Evolutionary conservation across 345 rosid species (phyloP), one percentile per base, ranked within the genome.

Genomic region (Eucalyptus shirleyi): DNA sequence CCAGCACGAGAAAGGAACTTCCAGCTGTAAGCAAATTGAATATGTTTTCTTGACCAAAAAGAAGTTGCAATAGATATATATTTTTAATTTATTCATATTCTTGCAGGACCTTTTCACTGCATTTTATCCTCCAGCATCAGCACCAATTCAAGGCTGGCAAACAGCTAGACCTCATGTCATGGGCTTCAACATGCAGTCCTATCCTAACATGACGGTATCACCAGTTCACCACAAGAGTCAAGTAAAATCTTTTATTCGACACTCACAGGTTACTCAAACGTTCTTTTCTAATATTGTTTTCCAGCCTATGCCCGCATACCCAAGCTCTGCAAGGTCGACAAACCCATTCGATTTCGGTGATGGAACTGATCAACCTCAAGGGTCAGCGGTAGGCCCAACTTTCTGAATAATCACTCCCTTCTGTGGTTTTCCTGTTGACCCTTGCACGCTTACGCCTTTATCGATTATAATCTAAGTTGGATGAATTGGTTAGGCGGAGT

Each of bases 21-120:
- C 99, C 99, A 19, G 92, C 85, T 90, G 99, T 96, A 90, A 90
- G 88, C 89, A 55, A 56, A 90, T 82, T 44, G 42, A 86, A 5
- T 49, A 12, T 32, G 88, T 86, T 59, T 50, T 86, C 88, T 50
- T 12, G 24, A 77, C 47, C 85, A 77, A 77, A 40, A 72, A 21
- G 47, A 77, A 77, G 47, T 77, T 40, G 47, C 30, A 21, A 40
- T 12, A 49, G 50, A 14, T 21, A 40, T 67, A 80, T 89, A 0
- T 87, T 60, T 89, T 87, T 6, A 53, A 53, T 37, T 59, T 34
- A 90, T 88, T 51, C 59, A 24, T 88, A 86, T 88, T 87, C 91
- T 85, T 89, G 88, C 93, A 97, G 99, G 97, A 96, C 91, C 94
- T 96, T 90, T 97, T 96, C 90, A 86, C 96, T 55, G 89, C 94